phyloP scores from a whole-genome alignment of 805 yeast genomes.

The Ogataea henricii region DNA sequence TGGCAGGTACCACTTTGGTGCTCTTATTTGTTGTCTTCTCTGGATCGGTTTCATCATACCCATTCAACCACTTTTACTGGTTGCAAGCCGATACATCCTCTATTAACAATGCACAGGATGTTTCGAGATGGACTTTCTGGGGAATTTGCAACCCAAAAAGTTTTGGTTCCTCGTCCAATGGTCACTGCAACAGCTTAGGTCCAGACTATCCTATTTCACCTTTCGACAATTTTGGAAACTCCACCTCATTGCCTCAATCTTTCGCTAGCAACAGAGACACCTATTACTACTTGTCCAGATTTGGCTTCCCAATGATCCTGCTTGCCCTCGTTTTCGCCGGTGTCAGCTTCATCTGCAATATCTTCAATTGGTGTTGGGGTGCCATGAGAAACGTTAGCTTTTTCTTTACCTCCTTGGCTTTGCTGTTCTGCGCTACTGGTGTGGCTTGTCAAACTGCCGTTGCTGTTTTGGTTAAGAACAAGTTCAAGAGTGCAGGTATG shows the following conservation, averaged over 20 bases:
- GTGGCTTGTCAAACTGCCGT: conserved; percentile 77
- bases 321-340: conserved; percentile 63
- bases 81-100: conserved; percentile 64
- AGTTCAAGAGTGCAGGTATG: conserved; percentile 54
- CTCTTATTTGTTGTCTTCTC: conserved; percentile 63
- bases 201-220: conserved; percentile 80
- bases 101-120: conserved; percentile 45
- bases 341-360: conserved; percentile 55
- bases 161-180: conserved; percentile 29
- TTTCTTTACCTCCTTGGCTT: conserved; percentile 51
- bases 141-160: conserved; percentile 57
- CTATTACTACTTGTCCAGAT: conserved; percentile 66
- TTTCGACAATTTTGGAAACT: conserved; percentile 65
- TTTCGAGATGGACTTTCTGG: conserved; percentile 84
- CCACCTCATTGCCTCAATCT: conserved; percentile 50
- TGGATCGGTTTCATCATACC: conserved; percentile 59
- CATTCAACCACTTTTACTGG: conserved; percentile 71
- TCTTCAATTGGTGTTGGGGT: conserved; percentile 57
- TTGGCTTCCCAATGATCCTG: conserved; percentile 63
- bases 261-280: conserved; percentile 57
- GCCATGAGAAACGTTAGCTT: conserved; percentile 56
- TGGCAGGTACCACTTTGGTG: conserved; percentile 51
- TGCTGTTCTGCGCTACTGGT: conserved; percentile 59
- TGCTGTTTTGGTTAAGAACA: conserved; percentile 69
- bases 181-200: conserved; percentile 42